phyloP scores from a whole-genome alignment of 2,329 filamentous ascomycete genomes.

The Curvularia eragrostidis region DNA sequence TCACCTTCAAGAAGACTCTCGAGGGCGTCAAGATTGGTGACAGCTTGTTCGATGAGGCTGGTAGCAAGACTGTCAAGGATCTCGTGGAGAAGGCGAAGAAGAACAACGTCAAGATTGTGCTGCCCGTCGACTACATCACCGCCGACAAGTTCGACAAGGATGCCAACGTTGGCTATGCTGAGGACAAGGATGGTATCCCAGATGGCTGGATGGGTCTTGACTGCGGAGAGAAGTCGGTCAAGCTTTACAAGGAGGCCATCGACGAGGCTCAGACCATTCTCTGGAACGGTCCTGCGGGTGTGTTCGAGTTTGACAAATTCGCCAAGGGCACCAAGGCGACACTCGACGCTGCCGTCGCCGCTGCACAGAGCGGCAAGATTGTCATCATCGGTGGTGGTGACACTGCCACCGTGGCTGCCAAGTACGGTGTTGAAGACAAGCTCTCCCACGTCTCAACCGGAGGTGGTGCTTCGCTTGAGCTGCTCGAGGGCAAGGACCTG shows the following conservation, averaged over 20 bases:
- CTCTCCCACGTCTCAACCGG: constrained; percentile 98
- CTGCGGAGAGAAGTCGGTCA: constrained; percentile 85
- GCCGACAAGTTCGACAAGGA: constrained; percentile 93
- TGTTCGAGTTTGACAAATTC: constrained; percentile 97
- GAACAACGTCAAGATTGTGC: constrained; percentile 92
- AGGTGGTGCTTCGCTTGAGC: constrained; percentile 91
- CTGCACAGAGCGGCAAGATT: constrained; percentile 83
- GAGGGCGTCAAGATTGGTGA: constrained; percentile 87
- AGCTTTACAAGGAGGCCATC: constrained; percentile 89
- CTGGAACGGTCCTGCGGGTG: constrained; percentile 97
- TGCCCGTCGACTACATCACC: constrained; percentile 94
- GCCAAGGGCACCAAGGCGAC: constrained; percentile 90
- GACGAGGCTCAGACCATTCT: constrained; percentile 91
- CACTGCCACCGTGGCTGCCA: constrained; percentile 95
- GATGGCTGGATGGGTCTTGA: constrained; percentile 99
- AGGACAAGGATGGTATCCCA: constrained; percentile 86
- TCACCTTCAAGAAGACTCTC: constrained; percentile 99
- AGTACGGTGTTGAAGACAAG: constrained; percentile 96
- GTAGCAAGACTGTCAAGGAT: constrained; percentile 85
- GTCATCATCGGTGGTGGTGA: constrained; percentile 99
- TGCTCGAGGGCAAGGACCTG: constrained; percentile 97
- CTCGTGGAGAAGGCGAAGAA: constrained; percentile 95
- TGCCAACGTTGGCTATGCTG: constrained; percentile 80
- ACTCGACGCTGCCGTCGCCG: constrained; percentile 84
- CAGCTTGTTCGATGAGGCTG: constrained; percentile 91